A percentile compares a stretch with the other conserved stretches of the same genome.
phyloP scores from a whole-genome alignment of 345 rosid genomes.

The Aquilaria yunnanensis region DNA sequence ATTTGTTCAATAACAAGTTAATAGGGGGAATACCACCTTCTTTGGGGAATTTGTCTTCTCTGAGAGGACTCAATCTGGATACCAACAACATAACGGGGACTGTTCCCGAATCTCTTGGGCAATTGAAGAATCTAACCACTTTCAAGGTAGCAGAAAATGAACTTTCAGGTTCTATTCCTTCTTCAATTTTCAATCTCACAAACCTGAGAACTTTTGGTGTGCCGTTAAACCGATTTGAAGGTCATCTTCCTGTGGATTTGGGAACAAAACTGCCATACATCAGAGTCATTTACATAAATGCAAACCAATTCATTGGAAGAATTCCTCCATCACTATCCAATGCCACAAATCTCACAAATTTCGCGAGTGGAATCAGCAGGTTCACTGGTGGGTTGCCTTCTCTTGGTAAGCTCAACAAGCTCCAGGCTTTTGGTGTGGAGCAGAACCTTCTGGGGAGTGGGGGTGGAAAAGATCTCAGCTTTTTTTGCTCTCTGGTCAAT shows the following conservation, averaged over 20 bases:
- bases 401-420: neutral
- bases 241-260: constrained; percentile 4
- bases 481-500: neutral
- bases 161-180: constrained; percentile 14
- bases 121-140: neutral
- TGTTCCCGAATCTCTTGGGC: neutral
- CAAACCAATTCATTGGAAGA: neutral
- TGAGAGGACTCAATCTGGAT: accelerated
- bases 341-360: neutral
- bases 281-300: accelerated
- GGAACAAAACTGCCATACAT: constrained; percentile 22
- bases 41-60: constrained; percentile 15
- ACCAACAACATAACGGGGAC: constrained; percentile 1
- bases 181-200: constrained; percentile 13
- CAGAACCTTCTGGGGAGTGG: constrained; percentile 1
- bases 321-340: constrained; percentile 6
- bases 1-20: accelerated
- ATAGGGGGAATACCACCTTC: constrained; percentile 10
- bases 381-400: neutral
- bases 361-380: neutral
- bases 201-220: accelerated
- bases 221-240: neutral
- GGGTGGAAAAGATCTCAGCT: neutral
- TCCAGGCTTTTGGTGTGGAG: neutral
- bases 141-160: accelerated